A percentile compares a stretch with the other conserved stretches of the same genome.
These are phyloP conservation scores for Aphanomyces astaci DNA, from an alignment of 352 stramenopile species.

Conservation along the genomic window DNA sequence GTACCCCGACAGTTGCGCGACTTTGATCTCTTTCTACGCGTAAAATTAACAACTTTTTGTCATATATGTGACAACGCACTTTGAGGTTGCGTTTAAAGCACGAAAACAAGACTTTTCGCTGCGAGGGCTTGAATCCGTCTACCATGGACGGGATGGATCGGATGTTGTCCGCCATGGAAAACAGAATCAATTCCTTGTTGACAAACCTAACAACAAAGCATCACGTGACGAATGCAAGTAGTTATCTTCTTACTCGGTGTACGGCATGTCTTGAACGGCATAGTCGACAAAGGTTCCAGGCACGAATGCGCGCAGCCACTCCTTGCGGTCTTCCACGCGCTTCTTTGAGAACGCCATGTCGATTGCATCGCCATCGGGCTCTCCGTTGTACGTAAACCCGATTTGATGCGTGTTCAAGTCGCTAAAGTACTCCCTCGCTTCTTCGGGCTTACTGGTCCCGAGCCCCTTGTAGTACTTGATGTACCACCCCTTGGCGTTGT, in stretches of 20 bases:
- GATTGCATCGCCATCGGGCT: constrained; percentile 83
- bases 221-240: no score
- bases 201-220: constrained; percentile 76
- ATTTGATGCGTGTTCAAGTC: constrained; percentile 91
- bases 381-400: constrained; percentile 89
- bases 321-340: constrained; percentile 91
- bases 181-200: constrained; percentile 98
- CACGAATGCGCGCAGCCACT: constrained; percentile 90
- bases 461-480: constrained; percentile 99
- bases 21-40: constrained; percentile 67
- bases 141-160: constrained; percentile 93
- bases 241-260: constrained; percentile 88
- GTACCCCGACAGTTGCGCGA: constrained; percentile 95
- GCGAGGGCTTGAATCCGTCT: constrained; percentile 98
- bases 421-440: constrained; percentile 97
- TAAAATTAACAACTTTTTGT: background rate
- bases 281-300: constrained; percentile 88
- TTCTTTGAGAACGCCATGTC: constrained; percentile 98
- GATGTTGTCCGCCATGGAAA: constrained; percentile 97
- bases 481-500: constrained; percentile 89
- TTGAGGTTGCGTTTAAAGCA: constrained; percentile 98
- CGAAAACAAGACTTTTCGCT: constrained; percentile 96
- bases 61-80: constrained; percentile 33
- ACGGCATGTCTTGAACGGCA: constrained; percentile 86
- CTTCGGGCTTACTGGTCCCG: constrained; percentile 93